Evolutionary conservation across 2,329 filamentous ascomycete genomes (phyloP), one percentile per base, ranked within the genome.

Genomic region (Fusarium chlamydosporum): DNA sequence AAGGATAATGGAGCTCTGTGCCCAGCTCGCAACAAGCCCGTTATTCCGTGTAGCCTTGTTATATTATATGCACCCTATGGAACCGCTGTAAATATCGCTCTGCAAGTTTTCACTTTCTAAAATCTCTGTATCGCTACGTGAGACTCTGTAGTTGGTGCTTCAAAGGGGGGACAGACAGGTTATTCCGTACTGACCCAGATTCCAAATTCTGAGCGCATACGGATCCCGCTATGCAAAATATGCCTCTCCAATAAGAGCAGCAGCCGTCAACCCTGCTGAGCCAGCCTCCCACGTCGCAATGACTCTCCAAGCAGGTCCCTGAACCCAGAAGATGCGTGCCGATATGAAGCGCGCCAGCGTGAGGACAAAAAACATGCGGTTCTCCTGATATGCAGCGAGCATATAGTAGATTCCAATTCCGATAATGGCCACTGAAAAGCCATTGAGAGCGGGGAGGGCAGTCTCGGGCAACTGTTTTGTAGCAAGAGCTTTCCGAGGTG

Each of bases 361-460:
- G 18, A 65, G 42, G 3, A 26, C 4, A 12, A 65, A 68, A 13
- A 68, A 61, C 10, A 34, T 18, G 0, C 47, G 47, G 3, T 68
- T 57, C 3, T 61, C 61, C 5, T 68, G 55, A 12, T 67, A 66
- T 0, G 45, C 61, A 2, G 56, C 56, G 15, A 67, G 37, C 31
- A 61, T 66, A 12, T 66, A 66, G 7, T 66, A 66, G 3, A 52
- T 61, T 4, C 56, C 56, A 13, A 66, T 66, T 2, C 56, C 61
- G 12, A 52, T 61, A 2, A 65, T 65, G 15, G 64, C 65, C 27
- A 67, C 50, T 4, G 63, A 67, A n/a, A 67, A 64, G 3, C 63
- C 63, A 16, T 67, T 68, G 13, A 68, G 53, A 3, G 63, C 64
- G 18, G 65, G 58, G 15, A 67, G 63, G 18, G 65, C 65, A 10